Evolutionary conservation across 139 green algal species (phyloP).

Genomic region (Chlamydomonas schloesseri): DNA sequence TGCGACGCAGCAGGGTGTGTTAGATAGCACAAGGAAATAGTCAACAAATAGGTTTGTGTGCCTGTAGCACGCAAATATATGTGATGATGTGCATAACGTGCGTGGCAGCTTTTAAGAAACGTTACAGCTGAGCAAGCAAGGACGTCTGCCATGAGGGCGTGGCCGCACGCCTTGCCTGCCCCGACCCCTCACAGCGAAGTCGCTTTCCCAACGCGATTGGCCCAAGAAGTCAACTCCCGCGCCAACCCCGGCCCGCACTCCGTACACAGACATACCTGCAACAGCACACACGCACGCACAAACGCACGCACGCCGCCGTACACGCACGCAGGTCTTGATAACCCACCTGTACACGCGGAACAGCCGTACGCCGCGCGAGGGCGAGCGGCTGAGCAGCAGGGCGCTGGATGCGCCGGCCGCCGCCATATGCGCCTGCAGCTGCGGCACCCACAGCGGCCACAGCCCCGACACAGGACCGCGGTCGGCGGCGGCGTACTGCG

Average conservation of each 20-base stretch:
- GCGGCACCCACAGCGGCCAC: slow-evolving; percentile 73
- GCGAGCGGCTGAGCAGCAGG: slow-evolving; percentile 76
- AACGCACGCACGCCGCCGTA: no score
- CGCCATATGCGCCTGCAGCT: slow-evolving; percentile 87
- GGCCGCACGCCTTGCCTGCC: no score
- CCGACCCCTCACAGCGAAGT: no score
- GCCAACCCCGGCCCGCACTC: no score
- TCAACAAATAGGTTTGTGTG: background rate
- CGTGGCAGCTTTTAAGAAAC: no score
- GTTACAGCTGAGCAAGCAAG: no score
- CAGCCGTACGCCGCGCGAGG: slow-evolving; percentile 66
- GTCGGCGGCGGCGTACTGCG: slow-evolving; percentile 41
- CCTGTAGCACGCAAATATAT: no score
- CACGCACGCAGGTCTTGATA: background rate
- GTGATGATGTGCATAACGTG: background rate
- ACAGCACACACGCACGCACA: no score
- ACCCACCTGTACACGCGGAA: slow-evolving; percentile 63
- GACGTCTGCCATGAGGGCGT: no score
- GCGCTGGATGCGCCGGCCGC: slow-evolving; percentile 40
- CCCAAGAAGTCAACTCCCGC: no score
- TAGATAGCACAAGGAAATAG: background rate
- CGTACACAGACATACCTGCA: no score
- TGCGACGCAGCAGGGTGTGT: background rate
- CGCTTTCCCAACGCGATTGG: no score
- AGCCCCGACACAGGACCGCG: slow-evolving; percentile 29